These are phyloP conservation scores for Ceratobasidium sp. DNA, from an alignment of 1,284 basidiomycete genomes.

Conservation along the genomic window DNA sequence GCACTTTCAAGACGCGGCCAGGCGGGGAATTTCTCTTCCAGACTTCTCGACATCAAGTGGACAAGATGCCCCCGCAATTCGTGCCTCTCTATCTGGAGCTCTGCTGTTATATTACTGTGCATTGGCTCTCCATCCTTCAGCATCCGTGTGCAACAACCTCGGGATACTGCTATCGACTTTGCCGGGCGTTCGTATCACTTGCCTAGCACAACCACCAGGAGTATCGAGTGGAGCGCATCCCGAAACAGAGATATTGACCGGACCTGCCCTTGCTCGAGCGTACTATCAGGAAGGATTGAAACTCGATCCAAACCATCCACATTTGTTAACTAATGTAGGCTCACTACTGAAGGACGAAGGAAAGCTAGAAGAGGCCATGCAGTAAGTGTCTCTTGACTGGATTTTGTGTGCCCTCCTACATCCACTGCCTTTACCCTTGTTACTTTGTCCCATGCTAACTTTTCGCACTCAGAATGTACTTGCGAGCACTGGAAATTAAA, in stretches of 20 bases:
- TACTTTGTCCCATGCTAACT: slow-evolving; percentile 37
- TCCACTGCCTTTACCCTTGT: slow-evolving; percentile 37
- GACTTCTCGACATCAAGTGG: background rate
- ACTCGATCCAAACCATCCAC: slow-evolving; percentile 62
- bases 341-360: slow-evolving; percentile 67
- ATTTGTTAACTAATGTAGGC: slow-evolving; percentile 66
- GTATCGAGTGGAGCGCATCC: slow-evolving; percentile 45
- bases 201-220: slow-evolving; percentile 5
- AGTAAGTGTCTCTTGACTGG: slow-evolving; percentile 48
- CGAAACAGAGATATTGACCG: slow-evolving; percentile 44
- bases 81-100: slow-evolving; percentile 56
- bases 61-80: slow-evolving; percentile 47
- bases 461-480: slow-evolving; percentile 51
- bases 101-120: slow-evolving; percentile 66
- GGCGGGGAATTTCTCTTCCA: slow-evolving; percentile 15
- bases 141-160: slow-evolving; percentile 66
- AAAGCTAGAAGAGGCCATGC: slow-evolving; percentile 58
- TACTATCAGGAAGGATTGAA: slow-evolving; percentile 64
- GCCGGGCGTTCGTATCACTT: slow-evolving; percentile 46
- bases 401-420: background rate
- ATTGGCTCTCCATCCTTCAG: slow-evolving; percentile 59
- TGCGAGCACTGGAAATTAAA: slow-evolving; percentile 59
- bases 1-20: slow-evolving; percentile 56
- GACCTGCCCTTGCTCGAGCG: slow-evolving; percentile 56
- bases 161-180: slow-evolving; percentile 64